Percentiles rank a stretch among this genome's conserved stretches.
Conservation (phyloP, 257 asterid species). For the Eustoma russellianum region DNA sequence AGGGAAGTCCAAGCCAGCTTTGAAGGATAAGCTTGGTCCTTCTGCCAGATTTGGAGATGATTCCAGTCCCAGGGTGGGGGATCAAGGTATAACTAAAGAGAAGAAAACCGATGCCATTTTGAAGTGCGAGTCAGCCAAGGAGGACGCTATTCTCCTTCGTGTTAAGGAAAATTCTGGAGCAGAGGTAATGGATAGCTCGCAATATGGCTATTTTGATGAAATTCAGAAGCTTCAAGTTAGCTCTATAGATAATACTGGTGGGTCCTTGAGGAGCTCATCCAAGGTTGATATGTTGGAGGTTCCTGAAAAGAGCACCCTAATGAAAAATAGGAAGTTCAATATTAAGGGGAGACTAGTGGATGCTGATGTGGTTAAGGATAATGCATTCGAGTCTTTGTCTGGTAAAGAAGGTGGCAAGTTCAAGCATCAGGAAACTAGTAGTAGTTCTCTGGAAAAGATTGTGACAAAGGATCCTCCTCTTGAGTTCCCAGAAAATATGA, state of each 20-base stretch:
- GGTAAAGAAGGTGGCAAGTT: constrained; percentile 11
- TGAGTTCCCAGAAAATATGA: constrained; percentile 25
- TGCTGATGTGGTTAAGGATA: constrained; percentile 16
- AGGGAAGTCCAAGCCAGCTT: constrained; percentile 25
- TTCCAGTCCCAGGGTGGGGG: constrained; percentile 25
- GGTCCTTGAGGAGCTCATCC: constrained; percentile 16
- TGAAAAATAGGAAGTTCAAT: constrained; percentile 30
- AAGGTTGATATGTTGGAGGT: constrained; percentile 14
- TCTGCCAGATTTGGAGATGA: constrained; percentile 25
- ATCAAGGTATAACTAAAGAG: constrained; percentile 20
- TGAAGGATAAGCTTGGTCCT: constrained; percentile 20
- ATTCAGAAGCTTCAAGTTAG: constrained; percentile 24
- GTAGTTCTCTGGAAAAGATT: constrained; percentile 8
- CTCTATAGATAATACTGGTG: constrained; percentile 15
- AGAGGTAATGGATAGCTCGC: constrained; percentile 26
- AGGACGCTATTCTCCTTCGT: constrained; percentile 20
- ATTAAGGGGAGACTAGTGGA: constrained; percentile 21
- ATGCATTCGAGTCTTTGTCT: constrained; percentile 12
- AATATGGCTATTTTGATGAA: constrained; percentile 22
- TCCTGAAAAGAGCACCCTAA: constrained; percentile 22
- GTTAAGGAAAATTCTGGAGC: constrained; percentile 25
- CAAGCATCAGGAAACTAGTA: constrained; percentile 15
- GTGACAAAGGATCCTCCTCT: constrained; percentile 21
- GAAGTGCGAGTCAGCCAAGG: constrained; percentile 27
- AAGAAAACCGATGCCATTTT: constrained; percentile 35